A percentile compares a stretch with the other conserved stretches of the same genome.
Conservation (phyloP, 2,329 filamentous ascomycete species). For the Aspergillus brunneoviolaceus region DNA sequence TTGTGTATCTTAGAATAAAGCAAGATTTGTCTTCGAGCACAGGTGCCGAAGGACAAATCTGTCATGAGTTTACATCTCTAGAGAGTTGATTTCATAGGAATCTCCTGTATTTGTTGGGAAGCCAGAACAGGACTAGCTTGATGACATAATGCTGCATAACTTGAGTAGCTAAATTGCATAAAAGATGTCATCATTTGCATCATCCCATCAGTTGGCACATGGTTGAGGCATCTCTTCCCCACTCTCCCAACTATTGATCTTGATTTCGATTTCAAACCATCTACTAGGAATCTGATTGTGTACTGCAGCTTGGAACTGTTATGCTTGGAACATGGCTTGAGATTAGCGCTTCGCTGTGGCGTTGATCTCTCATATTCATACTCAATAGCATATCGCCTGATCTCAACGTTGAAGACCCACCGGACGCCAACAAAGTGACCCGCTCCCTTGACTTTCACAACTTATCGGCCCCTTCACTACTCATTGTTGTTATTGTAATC, state of each 20-base stretch:
- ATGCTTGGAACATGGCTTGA: not conserved
- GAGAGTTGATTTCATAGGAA: not conserved
- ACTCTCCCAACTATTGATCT: not conserved
- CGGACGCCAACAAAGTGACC: not conserved
- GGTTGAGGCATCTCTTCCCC: not conserved
- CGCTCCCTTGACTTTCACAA: not conserved
- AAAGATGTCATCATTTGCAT: not conserved
- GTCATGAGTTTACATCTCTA: not conserved
- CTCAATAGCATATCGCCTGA: not conserved
- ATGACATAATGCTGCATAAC: not conserved
- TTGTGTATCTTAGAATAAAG: not conserved
- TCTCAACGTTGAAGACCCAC: constrained; percentile 6
- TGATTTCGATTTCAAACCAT: not conserved
- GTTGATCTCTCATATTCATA: not conserved
- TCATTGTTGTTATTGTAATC: not conserved
- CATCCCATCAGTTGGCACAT: not conserved
- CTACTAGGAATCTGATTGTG: not conserved
- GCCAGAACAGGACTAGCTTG: not conserved
- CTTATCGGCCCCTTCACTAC: not conserved
- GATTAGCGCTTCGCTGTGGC: not conserved
- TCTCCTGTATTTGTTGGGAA: not conserved
- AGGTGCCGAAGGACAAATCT: not conserved
- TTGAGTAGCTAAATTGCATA: not conserved
- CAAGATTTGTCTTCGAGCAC: not conserved
- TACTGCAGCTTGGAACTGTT: not conserved